phyloP scores from a whole-genome alignment of 805 yeast genomes.

The Saturnispora zaruensis region DNA sequence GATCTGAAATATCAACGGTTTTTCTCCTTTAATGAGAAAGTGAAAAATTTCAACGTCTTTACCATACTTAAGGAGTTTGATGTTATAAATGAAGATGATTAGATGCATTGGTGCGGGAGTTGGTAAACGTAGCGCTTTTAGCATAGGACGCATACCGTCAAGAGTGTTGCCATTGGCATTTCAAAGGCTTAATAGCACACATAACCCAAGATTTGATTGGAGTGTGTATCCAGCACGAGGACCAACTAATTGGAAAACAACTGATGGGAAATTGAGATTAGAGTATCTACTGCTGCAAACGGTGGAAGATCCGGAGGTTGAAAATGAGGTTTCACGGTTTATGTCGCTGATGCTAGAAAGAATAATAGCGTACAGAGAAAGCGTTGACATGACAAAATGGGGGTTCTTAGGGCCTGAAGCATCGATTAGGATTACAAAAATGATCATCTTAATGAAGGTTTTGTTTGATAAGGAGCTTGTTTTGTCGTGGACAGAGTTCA shows the following conservation, averaged over 20 bases:
- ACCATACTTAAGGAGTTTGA: not conserved
- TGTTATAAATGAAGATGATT: not conserved
- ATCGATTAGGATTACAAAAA: constrained; percentile 2
- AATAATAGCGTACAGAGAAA: not conserved
- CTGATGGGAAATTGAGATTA: constrained; percentile 9
- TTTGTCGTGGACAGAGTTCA: constrained; percentile 8
- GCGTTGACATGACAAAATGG: not conserved
- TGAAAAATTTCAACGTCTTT: not conserved
- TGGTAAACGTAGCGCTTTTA: not conserved
- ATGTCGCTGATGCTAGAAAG: not conserved
- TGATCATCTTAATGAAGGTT: constrained; percentile 6
- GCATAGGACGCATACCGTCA: not conserved
- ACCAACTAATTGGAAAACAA: constrained; percentile 6
- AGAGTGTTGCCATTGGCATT: not conserved
- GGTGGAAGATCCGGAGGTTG: constrained; percentile 4
- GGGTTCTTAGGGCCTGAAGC: constrained; percentile 2
- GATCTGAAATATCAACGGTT: not conserved
- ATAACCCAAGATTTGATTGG: constrained; percentile 3
- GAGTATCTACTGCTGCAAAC: constrained; percentile 12
- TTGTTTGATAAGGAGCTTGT: constrained; percentile 7
- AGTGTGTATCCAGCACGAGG: constrained; percentile 12
- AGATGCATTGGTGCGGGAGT: not conserved
- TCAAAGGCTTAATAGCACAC: not conserved
- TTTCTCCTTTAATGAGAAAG: not conserved
- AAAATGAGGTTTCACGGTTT: constrained; percentile 3